These are phyloP conservation scores for Sphagnurus paluster DNA, from an alignment of 1,284 basidiomycete genomes.

Conservation along the genomic window DNA sequence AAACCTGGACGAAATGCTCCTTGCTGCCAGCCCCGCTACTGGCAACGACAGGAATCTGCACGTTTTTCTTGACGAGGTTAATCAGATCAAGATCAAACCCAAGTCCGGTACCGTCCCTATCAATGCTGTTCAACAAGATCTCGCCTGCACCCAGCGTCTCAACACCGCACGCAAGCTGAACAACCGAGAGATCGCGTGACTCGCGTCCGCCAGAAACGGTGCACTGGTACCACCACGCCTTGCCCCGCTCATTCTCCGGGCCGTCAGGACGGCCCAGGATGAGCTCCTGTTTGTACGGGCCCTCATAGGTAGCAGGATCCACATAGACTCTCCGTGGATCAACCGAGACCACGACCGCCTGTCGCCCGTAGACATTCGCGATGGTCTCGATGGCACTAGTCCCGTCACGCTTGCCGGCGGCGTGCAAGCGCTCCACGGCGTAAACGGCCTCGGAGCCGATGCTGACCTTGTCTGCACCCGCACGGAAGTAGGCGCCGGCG, in stretches of 20 bases:
- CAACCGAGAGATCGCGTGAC: slow-evolving; percentile 85
- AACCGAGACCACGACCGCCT: slow-evolving; percentile 97
- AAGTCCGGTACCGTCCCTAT: slow-evolving; percentile 90
- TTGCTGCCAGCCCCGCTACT: slow-evolving; percentile 88
- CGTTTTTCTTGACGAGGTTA: slow-evolving; percentile 71
- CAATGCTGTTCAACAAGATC: slow-evolving; percentile 94
- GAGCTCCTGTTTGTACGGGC: slow-evolving; percentile 70
- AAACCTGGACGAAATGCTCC: slow-evolving; percentile 88
- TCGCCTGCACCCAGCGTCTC: slow-evolving; percentile 94
- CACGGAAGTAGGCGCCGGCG: slow-evolving; percentile 94
- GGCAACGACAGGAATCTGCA: slow-evolving; percentile 92
- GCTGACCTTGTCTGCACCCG: slow-evolving; percentile 97
- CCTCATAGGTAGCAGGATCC: slow-evolving; percentile 63
- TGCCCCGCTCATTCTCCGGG: slow-evolving; percentile 60
- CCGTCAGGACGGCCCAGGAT: slow-evolving; percentile 53
- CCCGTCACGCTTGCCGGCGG: slow-evolving; percentile 54
- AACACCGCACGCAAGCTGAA: slow-evolving; percentile 88
- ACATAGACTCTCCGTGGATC: slow-evolving; percentile 93
- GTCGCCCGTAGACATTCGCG: slow-evolving; percentile 87
- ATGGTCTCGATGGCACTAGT: slow-evolving; percentile 96
- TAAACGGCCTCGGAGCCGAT: slow-evolving; percentile 96
- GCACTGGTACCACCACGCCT: slow-evolving; percentile 98
- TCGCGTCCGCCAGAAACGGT: slow-evolving; percentile 95
- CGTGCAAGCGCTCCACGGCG: slow-evolving; percentile 84
- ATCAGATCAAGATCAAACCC: slow-evolving; percentile 93